phyloP scores from a whole-genome alignment of 805 yeast species.

The Barnettozyma sp. region DNA sequence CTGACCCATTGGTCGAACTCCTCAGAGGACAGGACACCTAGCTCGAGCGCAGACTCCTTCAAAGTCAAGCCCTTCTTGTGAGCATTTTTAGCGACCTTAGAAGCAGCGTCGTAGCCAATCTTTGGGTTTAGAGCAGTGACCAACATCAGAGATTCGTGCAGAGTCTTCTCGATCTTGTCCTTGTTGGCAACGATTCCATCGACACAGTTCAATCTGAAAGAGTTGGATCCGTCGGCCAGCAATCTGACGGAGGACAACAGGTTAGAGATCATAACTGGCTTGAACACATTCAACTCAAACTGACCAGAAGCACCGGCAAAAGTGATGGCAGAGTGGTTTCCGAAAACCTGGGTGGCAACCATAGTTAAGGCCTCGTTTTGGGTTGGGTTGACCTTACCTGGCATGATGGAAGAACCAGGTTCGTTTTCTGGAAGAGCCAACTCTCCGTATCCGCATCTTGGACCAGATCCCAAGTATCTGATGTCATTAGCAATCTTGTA shows the following conservation, averaged over 20 bases:
- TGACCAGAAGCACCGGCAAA: slow-evolving; percentile 99
- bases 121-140: slow-evolving; percentile 98
- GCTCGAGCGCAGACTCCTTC: slow-evolving; percentile 90
- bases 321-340: slow-evolving; percentile 91
- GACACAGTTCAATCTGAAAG: slow-evolving; percentile 92
- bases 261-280: slow-evolving; percentile 92
- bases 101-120: slow-evolving; percentile 96
- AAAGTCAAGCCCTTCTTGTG: slow-evolving; percentile 96
- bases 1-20: slow-evolving; percentile 96
- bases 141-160: slow-evolving; percentile 95
- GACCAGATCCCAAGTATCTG: slow-evolving; percentile 97
- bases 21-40: slow-evolving; percentile 72
- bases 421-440: slow-evolving; percentile 93
- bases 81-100: slow-evolving; percentile 97
- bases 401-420: slow-evolving; percentile 99
- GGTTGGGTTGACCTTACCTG: slow-evolving; percentile 98
- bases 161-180: slow-evolving; percentile 76
- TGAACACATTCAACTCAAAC: slow-evolving; percentile 96
- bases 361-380: slow-evolving; percentile 98
- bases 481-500: slow-evolving; percentile 97
- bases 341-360: slow-evolving; percentile 97
- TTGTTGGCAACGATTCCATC: slow-evolving; percentile 89
- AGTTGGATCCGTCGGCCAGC: slow-evolving; percentile 80
- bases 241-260: slow-evolving; percentile 81
- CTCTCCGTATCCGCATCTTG: slow-evolving; percentile 99